Percentiles rank a stretch among this genome's conserved stretches.
phyloP scores from a whole-genome alignment of 2,329 filamentous ascomycete genomes.

The Colletotrichum sp. region DNA sequence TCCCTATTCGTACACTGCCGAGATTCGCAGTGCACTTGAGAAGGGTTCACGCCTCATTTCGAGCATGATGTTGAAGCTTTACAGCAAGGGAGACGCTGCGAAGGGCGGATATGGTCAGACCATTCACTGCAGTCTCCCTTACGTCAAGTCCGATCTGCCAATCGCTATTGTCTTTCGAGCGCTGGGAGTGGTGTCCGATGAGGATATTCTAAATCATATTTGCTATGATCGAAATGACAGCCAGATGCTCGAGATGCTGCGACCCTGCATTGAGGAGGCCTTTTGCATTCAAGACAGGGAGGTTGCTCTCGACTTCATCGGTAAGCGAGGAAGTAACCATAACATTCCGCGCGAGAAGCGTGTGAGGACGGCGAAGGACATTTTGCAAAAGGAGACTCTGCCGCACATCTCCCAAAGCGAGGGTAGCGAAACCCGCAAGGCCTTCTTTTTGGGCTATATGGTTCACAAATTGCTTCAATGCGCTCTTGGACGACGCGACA shows the following conservation, averaged over 20 bases:
- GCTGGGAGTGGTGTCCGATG: conserved; percentile 93
- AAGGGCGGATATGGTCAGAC: conserved; percentile 84
- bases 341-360: conserved; percentile 75
- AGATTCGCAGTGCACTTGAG: conserved; percentile 95
- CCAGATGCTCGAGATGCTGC: conserved; percentile 96
- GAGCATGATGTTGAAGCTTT: conserved; percentile 88
- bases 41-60: conserved; percentile 96
- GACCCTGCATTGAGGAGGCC: conserved; percentile 95
- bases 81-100: conserved; percentile 81
- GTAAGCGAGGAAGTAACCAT: conserved; percentile 81
- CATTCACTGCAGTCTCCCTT: conserved; percentile 89
- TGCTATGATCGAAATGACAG: conserved; percentile 95
- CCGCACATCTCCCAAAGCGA: conserved; percentile 96
- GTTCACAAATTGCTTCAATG: conserved; percentile 95
- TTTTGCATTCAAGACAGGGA: conserved; percentile 96
- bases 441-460: conserved; percentile 99
- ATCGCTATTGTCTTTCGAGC: conserved; percentile 96
- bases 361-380: conserved; percentile 89
- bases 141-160: conserved; percentile 91
- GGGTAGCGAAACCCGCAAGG: conserved; percentile 93
- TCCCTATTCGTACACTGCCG: conserved; percentile 89
- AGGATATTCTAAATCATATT: conserved; percentile 97
- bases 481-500: conserved; percentile 88
- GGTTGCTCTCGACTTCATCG: conserved; percentile 93
- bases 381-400: conserved; percentile 95